Percentiles rank a stretch among this genome's conserved stretches.
Conservation (phyloP, 371 early-diverging fungal species). For the Circinella umbellata region DNA sequence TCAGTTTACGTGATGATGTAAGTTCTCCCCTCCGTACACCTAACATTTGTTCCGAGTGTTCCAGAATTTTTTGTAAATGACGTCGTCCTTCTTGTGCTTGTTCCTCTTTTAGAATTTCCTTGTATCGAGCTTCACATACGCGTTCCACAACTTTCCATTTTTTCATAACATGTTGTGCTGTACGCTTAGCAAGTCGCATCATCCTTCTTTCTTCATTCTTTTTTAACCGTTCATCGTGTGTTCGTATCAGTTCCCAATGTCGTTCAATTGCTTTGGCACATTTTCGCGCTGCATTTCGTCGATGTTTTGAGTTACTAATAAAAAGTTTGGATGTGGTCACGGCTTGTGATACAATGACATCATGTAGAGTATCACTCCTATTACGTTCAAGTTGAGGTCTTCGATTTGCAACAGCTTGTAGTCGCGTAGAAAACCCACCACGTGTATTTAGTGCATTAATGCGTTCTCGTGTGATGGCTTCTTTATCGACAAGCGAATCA, state of each 20-base stretch:
- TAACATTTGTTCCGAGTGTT: conserved; percentile 74
- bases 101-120: conserved; percentile 63
- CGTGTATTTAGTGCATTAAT: conserved; percentile 41
- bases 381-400: conserved; percentile 46
- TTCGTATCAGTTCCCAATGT: conserved; percentile 58
- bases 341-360: conserved; percentile 39
- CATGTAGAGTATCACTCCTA: conserved; percentile 6
- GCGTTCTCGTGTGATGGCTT: conserved; percentile 46
- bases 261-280: conserved; percentile 64
- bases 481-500: conserved; percentile 42
- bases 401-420: conserved; percentile 33
- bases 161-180: conserved; percentile 65
- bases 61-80: conserved; percentile 69
- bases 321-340: conserved; percentile 47
- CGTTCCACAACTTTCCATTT: conserved; percentile 72
- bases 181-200: conserved; percentile 67
- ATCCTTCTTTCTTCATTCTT: conserved; percentile 58
- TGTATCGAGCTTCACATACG: conserved; percentile 62
- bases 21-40: conserved; percentile 69
- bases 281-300: conserved; percentile 53
- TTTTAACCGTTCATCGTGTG: conserved; percentile 54
- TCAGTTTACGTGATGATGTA: conserved; percentile 9
- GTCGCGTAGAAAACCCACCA: conserved; percentile 50
- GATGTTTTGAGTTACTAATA: conserved; percentile 46
- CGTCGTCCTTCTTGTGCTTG: conserved; percentile 65